Evolutionary conservation across 1,284 basidiomycete species (phyloP), one percentile per base, ranked within the genome.

Genomic region (Athelia sp.): DNA sequence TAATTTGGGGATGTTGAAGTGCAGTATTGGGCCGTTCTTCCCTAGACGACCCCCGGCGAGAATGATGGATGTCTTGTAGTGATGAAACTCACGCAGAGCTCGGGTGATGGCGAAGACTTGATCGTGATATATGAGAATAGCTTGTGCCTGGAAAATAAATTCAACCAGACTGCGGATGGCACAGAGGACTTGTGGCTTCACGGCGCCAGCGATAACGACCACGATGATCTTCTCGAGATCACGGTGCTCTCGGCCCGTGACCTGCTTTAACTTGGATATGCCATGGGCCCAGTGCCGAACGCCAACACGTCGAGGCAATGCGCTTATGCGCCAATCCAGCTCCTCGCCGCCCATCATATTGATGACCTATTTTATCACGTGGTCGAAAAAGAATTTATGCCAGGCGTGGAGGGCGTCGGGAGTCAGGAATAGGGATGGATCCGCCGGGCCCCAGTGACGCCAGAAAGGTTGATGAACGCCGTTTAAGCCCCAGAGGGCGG

Each of bases 1-100:
- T 6, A 45, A 19, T 45, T 45, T 45, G 19, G 43, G 43, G 10
- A 45, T 45, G n/a, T 45, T 45, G 43, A 45, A 45, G n/a, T 45
- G 43, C 21, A 18, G 9, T 8, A 45, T 45, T 4, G 36, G 6
- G 8, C 17, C 21, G n/a, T n/a, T 6, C 36, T 40, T 24, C 8
- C 43, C 43, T 9, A 8, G 43, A 19, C 43, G 43, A 6, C 17
- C 43, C 15, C 24, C 43, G 6, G 43, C 43, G n/a, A 9, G 6
- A 11, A 45, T n/a, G 18, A 45, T 24, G 24, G 17, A 4, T 4
- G 8, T 17, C n/a, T 45, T 45, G n/a, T 9, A n/a, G 10, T 45
- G 18, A 19, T 45, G 43, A 24, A 45, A 45, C 24, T 45, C 43
- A 10, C n/a, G 15, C 6, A 45, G 43, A 24, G 43, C n/a, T 11